phyloP scores from a whole-genome alignment of 148 eudicot species.

The Fallopia convolvulus region DNA sequence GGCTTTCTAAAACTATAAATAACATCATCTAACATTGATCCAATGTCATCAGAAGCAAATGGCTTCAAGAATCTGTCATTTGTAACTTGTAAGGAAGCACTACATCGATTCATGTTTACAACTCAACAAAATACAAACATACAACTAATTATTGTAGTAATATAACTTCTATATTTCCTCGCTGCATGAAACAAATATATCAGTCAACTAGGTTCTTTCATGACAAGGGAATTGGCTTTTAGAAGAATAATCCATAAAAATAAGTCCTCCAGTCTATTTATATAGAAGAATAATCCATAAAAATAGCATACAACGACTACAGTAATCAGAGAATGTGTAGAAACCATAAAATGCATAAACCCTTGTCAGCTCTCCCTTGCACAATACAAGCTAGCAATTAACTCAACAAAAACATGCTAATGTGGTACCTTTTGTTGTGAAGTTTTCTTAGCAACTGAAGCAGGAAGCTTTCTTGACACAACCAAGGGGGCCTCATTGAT shows the following conservation, averaged over 20 bases:
- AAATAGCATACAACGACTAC: background rate
- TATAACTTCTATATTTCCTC: background rate
- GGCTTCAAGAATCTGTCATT: background rate
- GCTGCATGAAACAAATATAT: background rate
- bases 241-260: background rate
- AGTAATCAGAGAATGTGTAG: background rate
- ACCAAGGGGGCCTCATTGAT: constrained; percentile 39
- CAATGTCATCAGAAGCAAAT: background rate
- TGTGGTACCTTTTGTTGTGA: constrained; percentile 43
- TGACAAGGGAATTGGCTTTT: background rate
- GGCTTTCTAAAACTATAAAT: background rate
- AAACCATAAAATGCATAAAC: background rate
- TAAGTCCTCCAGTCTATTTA: background rate
- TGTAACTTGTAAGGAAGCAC: background rate
- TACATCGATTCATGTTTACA: background rate
- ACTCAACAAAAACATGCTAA: background rate
- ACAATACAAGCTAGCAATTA: background rate
- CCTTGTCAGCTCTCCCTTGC: background rate
- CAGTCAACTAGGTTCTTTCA: background rate
- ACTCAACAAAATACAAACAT: background rate
- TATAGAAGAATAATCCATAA: background rate
- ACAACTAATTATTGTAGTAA: background rate
- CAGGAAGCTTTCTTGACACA: constrained; percentile 42
- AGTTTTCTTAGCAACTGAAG: constrained; percentile 32
- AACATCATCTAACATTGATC: background rate